Base-by-base conservation (phyloP, 2,329 filamentous ascomycete species). In the Calonectria hawksworthii region DNA sequence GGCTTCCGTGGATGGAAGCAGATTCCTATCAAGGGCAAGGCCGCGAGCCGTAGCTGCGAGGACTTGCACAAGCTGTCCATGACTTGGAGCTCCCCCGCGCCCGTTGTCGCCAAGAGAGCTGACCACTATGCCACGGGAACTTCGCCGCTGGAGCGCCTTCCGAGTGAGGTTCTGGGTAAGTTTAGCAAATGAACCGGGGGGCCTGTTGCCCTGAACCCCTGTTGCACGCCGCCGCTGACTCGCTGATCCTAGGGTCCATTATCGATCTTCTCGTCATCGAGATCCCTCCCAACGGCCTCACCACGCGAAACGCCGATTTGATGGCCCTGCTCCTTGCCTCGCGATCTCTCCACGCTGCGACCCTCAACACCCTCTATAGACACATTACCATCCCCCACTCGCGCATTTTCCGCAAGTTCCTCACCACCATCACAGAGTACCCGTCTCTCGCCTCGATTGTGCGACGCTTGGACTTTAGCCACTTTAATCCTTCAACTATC, bases 341-440 rank as follows among this genome's bases (percentile, higher is more conserved):
- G n/a, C 92, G 91, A 82, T 91, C 91, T 36, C 87, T 96, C 74
- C 93, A 96, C 82, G 90, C 90, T 32, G 93, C 93, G 26, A 96
- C 94, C 4, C 87, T 96, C 41, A 90, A 91, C 78, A 94, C 94
- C 9, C 89, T 97, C 64, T 96, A 96, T 86, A 90, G 92, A 78
- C 92, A 94, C 83, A 94, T 96, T 83, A 95, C 94, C 54, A 94
- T 96, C 78, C 94, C 95, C 8, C 94, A 96, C 87, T 96, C 95
- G 32, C 89, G 92, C 74, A 95, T 96, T 83, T 97, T 96, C 86
- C 93, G 93, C 82, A 96, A 96, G 85, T 95, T 96, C 79, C 90
- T 96, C 64, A 88, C 89, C 73, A 94, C 95, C 81, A 88, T 96
- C 77, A 87, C 88, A 59, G 86, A 90, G 73, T 92, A 96, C 82